Evolutionary conservation across 2,329 filamentous ascomycete species (phyloP), one percentile per base, ranked within the genome.

Genomic region (Colletotrichum musae): DNA sequence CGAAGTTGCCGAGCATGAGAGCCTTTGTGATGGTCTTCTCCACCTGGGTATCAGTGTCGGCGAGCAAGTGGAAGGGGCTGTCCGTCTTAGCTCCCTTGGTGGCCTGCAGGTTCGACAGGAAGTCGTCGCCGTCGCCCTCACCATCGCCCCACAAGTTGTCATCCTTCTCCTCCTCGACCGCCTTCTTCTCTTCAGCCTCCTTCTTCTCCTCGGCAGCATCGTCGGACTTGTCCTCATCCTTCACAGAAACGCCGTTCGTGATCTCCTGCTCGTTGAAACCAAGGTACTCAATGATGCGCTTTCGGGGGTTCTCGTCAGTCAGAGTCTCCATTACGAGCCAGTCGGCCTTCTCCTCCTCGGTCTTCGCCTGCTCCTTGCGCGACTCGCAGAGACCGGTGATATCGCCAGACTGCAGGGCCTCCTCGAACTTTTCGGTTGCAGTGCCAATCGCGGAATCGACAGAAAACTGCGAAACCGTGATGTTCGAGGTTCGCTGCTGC

Each of bases 251-350:
- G 58, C 88, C 89, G 64, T 89, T 87, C 7, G 80, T 74, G 3
- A 83, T 77, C 26, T 87, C 84, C n/a, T 85, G 83, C 67, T 92
- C 89, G 36, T 89, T 85, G 80, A 98, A 95, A n/a, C 95, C 96
- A 18, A 99, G 88, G 78, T 97, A 95, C 73, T 97, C 92, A 24
- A 96, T 88, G 66, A 99, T 91, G 78, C 93, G 91, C 78, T 92
- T 92, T 50, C 95, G 90, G n/a, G 94, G 93, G 76, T 95, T 95
- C 36, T 93, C 91, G 4, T 93, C 92, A 57, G 95, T 92, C 70
- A 99, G 82, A 2, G 94, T 96, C 80, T 96, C 91, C 79, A 99
- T 94, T 45, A 98, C 94, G 73, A 93, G 92, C 96, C 96, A 99
- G 80, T 98, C 95, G 4, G 93, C 93, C 84, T 94, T 98, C 79